A percentile compares a stretch with the other conserved stretches of the same genome.
Evolutionary conservation across 257 asterid genomes (phyloP).

Genomic region (Gynochthodes officinalis): DNA sequence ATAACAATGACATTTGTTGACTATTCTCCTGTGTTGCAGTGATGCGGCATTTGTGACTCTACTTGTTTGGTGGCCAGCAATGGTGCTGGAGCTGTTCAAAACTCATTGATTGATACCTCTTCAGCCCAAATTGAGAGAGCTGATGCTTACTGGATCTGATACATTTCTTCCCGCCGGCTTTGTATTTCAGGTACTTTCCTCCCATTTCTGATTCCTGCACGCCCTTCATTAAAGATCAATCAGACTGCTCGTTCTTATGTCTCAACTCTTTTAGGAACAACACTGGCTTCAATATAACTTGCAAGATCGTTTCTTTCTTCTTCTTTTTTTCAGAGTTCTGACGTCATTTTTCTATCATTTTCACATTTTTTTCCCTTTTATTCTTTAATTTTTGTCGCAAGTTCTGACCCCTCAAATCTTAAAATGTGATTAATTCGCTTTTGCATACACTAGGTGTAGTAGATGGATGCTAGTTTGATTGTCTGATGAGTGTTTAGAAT

Average conservation of each 20-base stretch:
- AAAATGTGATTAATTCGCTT: not conserved
- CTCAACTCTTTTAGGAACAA: not conserved
- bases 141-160: slow-evolving; percentile 22
- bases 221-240: too few relatives aligned
- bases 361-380: not conserved
- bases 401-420: not conserved
- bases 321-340: too few relatives aligned
- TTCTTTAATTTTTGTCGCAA: not conserved
- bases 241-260: not conserved
- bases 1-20: too few relatives aligned
- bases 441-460: too few relatives aligned
- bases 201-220: not conserved
- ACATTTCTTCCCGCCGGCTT: not conserved
- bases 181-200: not conserved
- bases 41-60: slow-evolving; percentile 9
- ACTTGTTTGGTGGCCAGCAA: not conserved
- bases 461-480: too few relatives aligned
- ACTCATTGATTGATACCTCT: slow-evolving; percentile 8
- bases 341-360: too few relatives aligned
- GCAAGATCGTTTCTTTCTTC: slow-evolving; percentile 2
- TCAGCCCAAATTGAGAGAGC: not conserved
- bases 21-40: too few relatives aligned
- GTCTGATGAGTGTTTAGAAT: not conserved
- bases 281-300: not conserved
- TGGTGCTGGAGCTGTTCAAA: not conserved